Conservation (phyloP, 2,329 filamentous ascomycete species). For the Cadophora luteo-olivacea region DNA sequence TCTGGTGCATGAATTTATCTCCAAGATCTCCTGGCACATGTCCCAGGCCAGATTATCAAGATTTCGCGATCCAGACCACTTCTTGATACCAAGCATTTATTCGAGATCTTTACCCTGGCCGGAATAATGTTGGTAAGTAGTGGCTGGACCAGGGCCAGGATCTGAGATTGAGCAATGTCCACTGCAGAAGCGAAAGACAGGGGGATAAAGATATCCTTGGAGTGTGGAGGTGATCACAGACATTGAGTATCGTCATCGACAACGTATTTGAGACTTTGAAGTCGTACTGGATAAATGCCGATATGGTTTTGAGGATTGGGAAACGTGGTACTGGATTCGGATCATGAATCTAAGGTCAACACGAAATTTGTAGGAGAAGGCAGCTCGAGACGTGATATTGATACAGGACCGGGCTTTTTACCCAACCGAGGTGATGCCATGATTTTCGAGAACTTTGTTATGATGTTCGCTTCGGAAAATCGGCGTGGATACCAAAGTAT, state of each 20-base stretch:
- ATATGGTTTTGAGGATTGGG: neutral
- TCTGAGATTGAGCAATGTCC: slow-evolving; percentile 35
- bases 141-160: slow-evolving; percentile 24
- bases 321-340: slow-evolving; percentile 17
- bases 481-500: neutral
- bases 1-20: slow-evolving; percentile 1
- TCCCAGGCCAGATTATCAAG: neutral
- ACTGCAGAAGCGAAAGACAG: slow-evolving; percentile 32
- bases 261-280: slow-evolving; percentile 13
- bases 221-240: slow-evolving; percentile 10
- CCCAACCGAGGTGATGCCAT: slow-evolving; percentile 28
- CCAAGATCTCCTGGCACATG: neutral
- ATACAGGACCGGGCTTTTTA: slow-evolving; percentile 23
- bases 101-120: slow-evolving; percentile 23
- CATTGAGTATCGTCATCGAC: slow-evolving; percentile 19
- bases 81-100: slow-evolving; percentile 29
- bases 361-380: slow-evolving; percentile 26
- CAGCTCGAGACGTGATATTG: slow-evolving; percentile 32
- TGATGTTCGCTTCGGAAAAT: neutral
- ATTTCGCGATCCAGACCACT: slow-evolving; percentile 13
- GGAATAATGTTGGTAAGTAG: slow-evolving; percentile 21
- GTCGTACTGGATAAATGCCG: neutral
- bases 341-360: slow-evolving; percentile 18
- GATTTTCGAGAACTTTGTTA: neutral
- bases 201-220: slow-evolving; percentile 26